These are phyloP conservation scores for Coprinopsis marcescibilis DNA, from an alignment of 768 basidiomycete species.

Conservation along the genomic window DNA sequence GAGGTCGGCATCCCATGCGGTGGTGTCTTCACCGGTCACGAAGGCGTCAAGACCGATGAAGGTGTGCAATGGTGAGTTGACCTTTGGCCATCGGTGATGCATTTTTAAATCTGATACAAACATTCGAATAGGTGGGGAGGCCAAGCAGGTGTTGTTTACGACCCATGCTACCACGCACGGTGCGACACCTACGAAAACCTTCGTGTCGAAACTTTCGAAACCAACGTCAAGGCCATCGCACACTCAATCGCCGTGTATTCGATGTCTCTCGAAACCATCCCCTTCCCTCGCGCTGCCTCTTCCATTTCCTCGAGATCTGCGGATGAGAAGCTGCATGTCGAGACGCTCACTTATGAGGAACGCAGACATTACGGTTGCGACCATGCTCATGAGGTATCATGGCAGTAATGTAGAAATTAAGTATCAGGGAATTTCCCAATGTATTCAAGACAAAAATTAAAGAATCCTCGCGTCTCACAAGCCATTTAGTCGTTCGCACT, in stretches of 20 bases:
- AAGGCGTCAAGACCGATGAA: slow-evolving; percentile 22
- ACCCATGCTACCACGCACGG: slow-evolving; percentile 24
- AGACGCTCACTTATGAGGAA: slow-evolving; percentile 7
- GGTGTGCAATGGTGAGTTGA: slow-evolving; percentile 18
- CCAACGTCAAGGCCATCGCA: slow-evolving; percentile 21
- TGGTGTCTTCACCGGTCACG: slow-evolving; percentile 24
- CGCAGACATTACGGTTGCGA: slow-evolving; percentile 3
- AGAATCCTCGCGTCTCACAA: no score
- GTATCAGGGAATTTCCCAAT: no score
- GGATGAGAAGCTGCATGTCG: background rate
- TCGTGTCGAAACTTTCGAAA: slow-evolving; percentile 16
- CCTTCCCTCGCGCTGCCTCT: slow-evolving; percentile 3
- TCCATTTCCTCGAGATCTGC: background rate
- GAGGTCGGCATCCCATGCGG: slow-evolving; percentile 25
- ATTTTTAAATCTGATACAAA: background rate
- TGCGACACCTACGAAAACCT: slow-evolving; percentile 26
- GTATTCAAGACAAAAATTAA: no score
- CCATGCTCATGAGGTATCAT: slow-evolving; percentile 5
- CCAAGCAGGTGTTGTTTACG: slow-evolving; percentile 23
- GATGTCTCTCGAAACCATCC: slow-evolving; percentile 18
- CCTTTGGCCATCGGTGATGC: background rate
- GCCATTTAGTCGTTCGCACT: no score
- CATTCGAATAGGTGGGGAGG: slow-evolving; percentile 23
- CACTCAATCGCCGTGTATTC: slow-evolving; percentile 21
- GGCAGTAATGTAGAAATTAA: no score